Evolutionary conservation across 2,329 filamentous ascomycete genomes (phyloP), one percentile per base, ranked within the genome.

Genomic region (Pseudogymnoascus sp.): DNA sequence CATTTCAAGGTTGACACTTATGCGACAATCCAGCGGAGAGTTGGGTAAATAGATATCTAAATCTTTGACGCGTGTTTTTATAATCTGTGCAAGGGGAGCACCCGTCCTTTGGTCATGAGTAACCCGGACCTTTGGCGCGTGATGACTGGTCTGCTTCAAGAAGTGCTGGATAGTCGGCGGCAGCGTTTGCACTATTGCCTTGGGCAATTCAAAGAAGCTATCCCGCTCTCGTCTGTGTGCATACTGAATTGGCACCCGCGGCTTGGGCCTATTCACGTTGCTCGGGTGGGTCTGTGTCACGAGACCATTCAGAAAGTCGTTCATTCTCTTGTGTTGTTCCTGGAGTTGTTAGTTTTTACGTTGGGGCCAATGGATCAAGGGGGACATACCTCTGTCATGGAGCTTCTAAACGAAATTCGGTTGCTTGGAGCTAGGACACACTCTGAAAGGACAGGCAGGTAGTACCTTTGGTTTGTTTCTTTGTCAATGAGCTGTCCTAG

Each of bases 1-100:
- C 84, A 96, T 92, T 84, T 99, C 96, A 2, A 99, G 83, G 72
- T 96, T 98, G 72, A 99, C 87, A 70, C 91, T 96, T 68, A 99
- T 88, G 10, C 95, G 90, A 76, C 92, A 96, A 76, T 99, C 95
- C 71, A 97, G 90, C 2, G 85, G 84, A 7, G 83, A 84, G 60
- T 80, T 79, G 0, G 95, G 93, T 69, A 91, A 89, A 75, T 89
- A 88, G 16, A 99, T 83, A 70, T 96, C 89, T n/a, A 97, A 78
- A 73, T 99, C 92, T 26, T 85, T 87, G 12, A 98, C 82, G n/a
- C 92, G 86, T 26, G 88, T 86, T 78, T 99, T 99, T 75, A 99
- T 86, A 70, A 99, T 97, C 74, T 90, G 92, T 64, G 87, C 88
- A 10, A 93, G 76, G 2, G 93, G 78, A 64, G 87, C 80, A 26